Conservation (phyloP, 352 stramenopile species). For the Pythium inflatum region DNA sequence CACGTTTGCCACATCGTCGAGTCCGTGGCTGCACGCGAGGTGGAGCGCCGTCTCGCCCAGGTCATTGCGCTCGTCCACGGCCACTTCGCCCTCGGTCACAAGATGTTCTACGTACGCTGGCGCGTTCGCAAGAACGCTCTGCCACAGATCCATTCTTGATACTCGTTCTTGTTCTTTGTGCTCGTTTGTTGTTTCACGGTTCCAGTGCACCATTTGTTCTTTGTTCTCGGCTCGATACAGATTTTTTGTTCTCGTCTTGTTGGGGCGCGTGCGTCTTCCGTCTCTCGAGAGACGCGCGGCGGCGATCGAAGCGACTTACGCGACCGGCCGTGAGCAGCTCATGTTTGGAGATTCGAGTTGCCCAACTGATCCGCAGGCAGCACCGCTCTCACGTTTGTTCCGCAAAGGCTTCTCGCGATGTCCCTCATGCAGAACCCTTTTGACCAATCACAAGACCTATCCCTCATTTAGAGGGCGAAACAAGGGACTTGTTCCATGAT, state of each 20-base stretch:
- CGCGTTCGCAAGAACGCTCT: conserved; percentile 13
- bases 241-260: too few relatives aligned
- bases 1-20: conserved; percentile 56
- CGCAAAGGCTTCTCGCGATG: background rate
- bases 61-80: conserved; percentile 68
- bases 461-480: background rate
- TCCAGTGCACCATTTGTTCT: background rate
- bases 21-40: conserved; percentile 57
- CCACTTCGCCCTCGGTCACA: conserved; percentile 30
- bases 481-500: background rate
- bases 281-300: background rate
- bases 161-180: conserved; percentile 12
- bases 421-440: conserved; percentile 5
- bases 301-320: conserved; percentile 13
- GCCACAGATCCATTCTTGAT: conserved; percentile 32
- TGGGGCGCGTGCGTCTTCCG: background rate
- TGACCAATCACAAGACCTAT: background rate
- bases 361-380: conserved; percentile 17
- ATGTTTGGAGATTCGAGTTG: conserved; percentile 22
- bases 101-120: conserved; percentile 19
- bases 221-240: background rate
- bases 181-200: conserved; percentile 6
- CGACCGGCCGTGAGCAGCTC: conserved; percentile 24
- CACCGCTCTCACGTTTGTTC: background rate
- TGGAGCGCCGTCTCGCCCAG: conserved; percentile 78